Conservation (phyloP, 441 rosid genomes). For the Bruguiera hainesii region DNA sequence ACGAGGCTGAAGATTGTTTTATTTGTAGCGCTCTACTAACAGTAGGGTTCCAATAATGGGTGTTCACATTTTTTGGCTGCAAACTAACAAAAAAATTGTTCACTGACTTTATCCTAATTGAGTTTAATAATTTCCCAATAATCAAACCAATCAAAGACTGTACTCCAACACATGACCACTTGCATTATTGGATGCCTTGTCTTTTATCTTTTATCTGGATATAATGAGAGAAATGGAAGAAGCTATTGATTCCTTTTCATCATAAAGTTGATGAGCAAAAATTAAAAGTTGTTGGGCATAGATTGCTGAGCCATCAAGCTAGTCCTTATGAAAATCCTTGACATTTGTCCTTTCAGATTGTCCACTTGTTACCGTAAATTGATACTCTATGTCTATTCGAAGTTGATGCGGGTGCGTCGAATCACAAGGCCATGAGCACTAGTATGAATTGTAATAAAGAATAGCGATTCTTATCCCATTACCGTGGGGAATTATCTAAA, state of each 20-base stretch:
- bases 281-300: constrained; percentile 49
- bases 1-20: not conserved
- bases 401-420: constrained; percentile 23
- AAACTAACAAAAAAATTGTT: constrained; percentile 22
- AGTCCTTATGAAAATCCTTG: constrained; percentile 87
- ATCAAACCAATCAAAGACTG: constrained; percentile 22
- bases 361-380: constrained; percentile 35
- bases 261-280: constrained; percentile 35
- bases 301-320: constrained; percentile 43
- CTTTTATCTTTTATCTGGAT: constrained; percentile 45
- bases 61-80: constrained; percentile 7
- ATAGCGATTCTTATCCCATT: not conserved
- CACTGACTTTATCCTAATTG: constrained; percentile 13
- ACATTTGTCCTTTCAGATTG: constrained; percentile 93
- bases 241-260: constrained; percentile 30
- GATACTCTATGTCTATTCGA: constrained; percentile 27
- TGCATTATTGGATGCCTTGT: constrained; percentile 35
- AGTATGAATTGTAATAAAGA: not conserved
- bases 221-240: constrained; percentile 38
- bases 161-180: constrained; percentile 33
- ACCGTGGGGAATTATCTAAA: not conserved
- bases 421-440: constrained; percentile 7
- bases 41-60: constrained; percentile 15
- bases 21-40: constrained; percentile 3
- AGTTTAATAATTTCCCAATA: constrained; percentile 22